Conservation (phyloP, 257 asterid genomes). For the Hygrophila difformis region DNA sequence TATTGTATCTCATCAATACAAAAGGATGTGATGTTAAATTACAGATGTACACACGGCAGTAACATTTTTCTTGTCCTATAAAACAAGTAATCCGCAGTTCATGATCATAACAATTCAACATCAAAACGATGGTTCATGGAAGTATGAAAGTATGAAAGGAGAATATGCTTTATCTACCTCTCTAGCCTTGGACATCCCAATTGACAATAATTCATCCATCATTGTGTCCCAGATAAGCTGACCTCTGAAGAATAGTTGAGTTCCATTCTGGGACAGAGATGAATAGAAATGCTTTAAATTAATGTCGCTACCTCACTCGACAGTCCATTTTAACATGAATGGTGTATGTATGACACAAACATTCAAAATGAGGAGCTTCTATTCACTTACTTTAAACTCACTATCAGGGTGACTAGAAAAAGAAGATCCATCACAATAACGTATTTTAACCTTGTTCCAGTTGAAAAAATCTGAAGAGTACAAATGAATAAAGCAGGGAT, state of each 20-base stretch:
- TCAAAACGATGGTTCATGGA: no score
- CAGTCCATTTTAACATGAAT: slow-evolving; percentile 8
- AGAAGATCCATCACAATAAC: slow-evolving; percentile 93
- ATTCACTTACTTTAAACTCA: slow-evolving; percentile 61
- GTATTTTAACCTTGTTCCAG: slow-evolving; percentile 85
- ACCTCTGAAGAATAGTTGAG: slow-evolving; percentile 75
- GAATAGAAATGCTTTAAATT: slow-evolving; percentile 15
- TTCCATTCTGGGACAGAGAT: slow-evolving; percentile 49
- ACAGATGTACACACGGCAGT: no score
- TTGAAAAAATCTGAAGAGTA: slow-evolving; percentile 63
- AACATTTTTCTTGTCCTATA: no score
- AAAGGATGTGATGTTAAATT: no score
- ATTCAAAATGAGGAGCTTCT: slow-evolving; percentile 11
- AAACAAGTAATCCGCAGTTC: not conserved
- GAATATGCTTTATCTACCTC: slow-evolving; percentile 32
- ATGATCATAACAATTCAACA: not conserved
- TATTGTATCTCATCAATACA: no score
- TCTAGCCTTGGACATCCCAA: slow-evolving; percentile 72
- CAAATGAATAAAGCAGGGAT: slow-evolving; percentile 16
- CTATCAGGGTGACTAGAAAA: slow-evolving; percentile 68
- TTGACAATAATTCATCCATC: slow-evolving; percentile 59
- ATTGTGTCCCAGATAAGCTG: slow-evolving; percentile 80
- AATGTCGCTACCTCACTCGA: slow-evolving; percentile 19
- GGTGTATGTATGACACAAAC: slow-evolving; percentile 10
- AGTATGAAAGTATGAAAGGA: slow-evolving; percentile 12